Percentiles rank a stretch among this genome's conserved stretches.
Evolutionary conservation across 306 rosid species (phyloP).

Genomic region (Parietaria judaica): DNA sequence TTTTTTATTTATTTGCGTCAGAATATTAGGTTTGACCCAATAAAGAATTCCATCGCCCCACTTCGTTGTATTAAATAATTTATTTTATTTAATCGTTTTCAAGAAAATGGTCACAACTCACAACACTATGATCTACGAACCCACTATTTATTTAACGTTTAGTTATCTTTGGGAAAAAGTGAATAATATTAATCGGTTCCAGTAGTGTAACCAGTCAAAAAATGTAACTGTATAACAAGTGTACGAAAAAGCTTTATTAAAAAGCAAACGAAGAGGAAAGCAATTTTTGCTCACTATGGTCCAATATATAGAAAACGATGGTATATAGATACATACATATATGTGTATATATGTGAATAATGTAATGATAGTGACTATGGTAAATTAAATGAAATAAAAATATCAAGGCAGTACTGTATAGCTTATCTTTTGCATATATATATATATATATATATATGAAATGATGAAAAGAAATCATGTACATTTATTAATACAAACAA

Average conservation of each 20-base stretch:
- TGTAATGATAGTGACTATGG: too few relatives aligned
- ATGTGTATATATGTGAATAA: not conserved
- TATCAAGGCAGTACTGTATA: too few relatives aligned
- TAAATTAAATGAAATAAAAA: too few relatives aligned
- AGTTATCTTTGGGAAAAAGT: not conserved
- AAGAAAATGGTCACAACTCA: not conserved
- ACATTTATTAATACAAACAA: too few relatives aligned
- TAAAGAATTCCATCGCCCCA: not conserved
- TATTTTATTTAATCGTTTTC: not conserved
- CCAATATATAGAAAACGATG: too few relatives aligned
- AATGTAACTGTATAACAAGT: not conserved
- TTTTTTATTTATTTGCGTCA: conserved; percentile 8
- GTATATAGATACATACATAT: not conserved
- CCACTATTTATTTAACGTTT: not conserved
- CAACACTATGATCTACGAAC: not conserved
- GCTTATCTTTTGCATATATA: too few relatives aligned
- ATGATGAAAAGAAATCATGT: too few relatives aligned
- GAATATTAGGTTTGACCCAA: conserved; percentile 22
- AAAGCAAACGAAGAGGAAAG: not conserved
- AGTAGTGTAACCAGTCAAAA: not conserved
- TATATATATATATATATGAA: too few relatives aligned
- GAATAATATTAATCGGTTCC: not conserved
- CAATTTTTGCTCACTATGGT: not conserved
- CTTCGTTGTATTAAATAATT: too few relatives aligned
- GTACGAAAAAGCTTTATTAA: not conserved